Evolutionary conservation across 495 filamentous ascomycete species (phyloP).

Genomic region (Neurospora pannonica): DNA sequence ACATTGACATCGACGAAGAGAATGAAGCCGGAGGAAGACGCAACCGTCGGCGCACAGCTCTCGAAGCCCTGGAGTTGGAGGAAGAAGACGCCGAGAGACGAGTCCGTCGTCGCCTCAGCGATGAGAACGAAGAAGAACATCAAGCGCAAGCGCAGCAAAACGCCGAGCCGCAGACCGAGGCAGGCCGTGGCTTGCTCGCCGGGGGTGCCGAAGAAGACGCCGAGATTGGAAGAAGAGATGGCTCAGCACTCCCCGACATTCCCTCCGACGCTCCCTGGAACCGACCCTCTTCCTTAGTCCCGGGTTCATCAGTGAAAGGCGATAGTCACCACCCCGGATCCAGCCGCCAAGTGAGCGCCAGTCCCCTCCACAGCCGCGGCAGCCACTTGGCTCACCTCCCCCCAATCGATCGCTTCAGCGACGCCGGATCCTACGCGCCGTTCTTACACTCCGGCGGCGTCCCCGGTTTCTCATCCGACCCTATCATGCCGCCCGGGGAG

Average conservation of each 20-base stretch:
- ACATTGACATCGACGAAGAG: slow-evolving; percentile 15
- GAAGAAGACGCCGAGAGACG: slow-evolving; percentile 16
- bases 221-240: slow-evolving; percentile 31
- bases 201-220: slow-evolving; percentile 13
- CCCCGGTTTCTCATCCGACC: slow-evolving; percentile 12
- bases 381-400: slow-evolving; percentile 10
- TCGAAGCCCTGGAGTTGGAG: slow-evolving; percentile 16
- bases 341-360: slow-evolving; percentile 25
- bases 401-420: slow-evolving; percentile 33
- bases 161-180: not conserved
- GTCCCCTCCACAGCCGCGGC: slow-evolving; percentile 28
- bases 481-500: slow-evolving; percentile 1
- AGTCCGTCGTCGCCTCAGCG: slow-evolving; percentile 20
- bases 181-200: not conserved
- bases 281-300: slow-evolving; percentile 30
- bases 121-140: slow-evolving; percentile 13
- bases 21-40: slow-evolving; percentile 3
- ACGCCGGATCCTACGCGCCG: slow-evolving; percentile 11
- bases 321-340: slow-evolving; percentile 6
- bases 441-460: slow-evolving; percentile 21
- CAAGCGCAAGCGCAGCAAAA: slow-evolving; percentile 5
- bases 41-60: slow-evolving; percentile 11
- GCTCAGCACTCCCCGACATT: slow-evolving; percentile 27
- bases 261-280: slow-evolving; percentile 38
- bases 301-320: slow-evolving; percentile 30